These are phyloP conservation scores for Filobasidium floriforme DNA, from an alignment of 768 basidiomycete genomes.

Conservation along the genomic window DNA sequence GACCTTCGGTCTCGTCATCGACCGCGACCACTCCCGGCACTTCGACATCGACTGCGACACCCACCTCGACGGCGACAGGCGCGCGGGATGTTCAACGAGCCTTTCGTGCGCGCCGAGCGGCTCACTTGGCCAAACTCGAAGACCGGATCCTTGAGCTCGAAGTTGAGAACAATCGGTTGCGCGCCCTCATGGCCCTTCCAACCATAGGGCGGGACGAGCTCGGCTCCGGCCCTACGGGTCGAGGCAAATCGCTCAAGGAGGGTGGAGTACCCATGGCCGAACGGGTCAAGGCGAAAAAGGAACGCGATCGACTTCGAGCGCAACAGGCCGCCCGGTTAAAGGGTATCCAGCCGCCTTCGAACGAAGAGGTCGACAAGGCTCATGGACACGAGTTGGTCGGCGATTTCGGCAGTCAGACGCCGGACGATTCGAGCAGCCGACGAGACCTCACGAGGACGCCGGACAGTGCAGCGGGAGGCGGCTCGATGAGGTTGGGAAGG, in stretches of 20 bases:
- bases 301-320: constrained; percentile 23
- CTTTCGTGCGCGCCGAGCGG: constrained; percentile 44
- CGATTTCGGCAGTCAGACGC: constrained; percentile 1
- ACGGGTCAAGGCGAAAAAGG: constrained; percentile 41
- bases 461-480: neutral
- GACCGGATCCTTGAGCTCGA: constrained; percentile 44
- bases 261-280: constrained; percentile 45
- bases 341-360: constrained; percentile 1
- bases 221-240: constrained; percentile 44
- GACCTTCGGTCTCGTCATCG: neutral
- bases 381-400: constrained; percentile 9
- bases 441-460: neutral
- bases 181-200: constrained; percentile 34
- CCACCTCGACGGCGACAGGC: constrained; percentile 29
- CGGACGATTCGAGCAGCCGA: constrained; percentile 7
- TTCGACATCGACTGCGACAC: too few relatives aligned
- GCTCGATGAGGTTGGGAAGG: neutral
- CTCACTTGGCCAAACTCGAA: constrained; percentile 44
- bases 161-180: constrained; percentile 42
- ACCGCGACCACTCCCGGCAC: neutral
- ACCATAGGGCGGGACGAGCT: constrained; percentile 31
- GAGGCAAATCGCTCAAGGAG: constrained; percentile 43
- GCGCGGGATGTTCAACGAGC: constrained; percentile 46
- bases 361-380: constrained; percentile 10
- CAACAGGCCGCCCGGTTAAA: constrained; percentile 10